A percentile compares a stretch with the other conserved stretches of the same genome.
Evolutionary conservation across 345 rosid species (phyloP).

Genomic region (Moringa oleifera): DNA sequence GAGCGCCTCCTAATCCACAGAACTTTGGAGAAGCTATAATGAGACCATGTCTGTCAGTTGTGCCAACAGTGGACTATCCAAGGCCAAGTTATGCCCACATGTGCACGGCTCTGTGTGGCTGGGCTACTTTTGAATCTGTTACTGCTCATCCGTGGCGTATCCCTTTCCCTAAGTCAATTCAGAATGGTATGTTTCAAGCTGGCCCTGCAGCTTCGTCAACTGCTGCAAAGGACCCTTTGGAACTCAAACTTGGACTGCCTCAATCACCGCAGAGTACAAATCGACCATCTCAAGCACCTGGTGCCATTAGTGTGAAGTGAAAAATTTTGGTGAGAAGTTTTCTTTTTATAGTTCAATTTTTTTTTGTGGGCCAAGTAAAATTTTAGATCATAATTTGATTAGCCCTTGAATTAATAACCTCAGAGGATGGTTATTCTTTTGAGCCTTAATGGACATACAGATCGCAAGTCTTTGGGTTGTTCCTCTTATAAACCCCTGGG

Average conservation of each 20-base stretch:
- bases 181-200: background rate
- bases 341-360: background rate
- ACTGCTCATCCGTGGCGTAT: constrained; percentile 7
- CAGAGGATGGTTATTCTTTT: too few relatives aligned
- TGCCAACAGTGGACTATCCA: background rate
- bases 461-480: too few relatives aligned
- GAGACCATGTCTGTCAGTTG: background rate
- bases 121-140: background rate
- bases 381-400: too few relatives aligned
- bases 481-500: too few relatives aligned
- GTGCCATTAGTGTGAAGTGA: constrained; percentile 16
- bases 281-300: constrained; percentile 12
- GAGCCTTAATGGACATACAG: too few relatives aligned
- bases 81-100: background rate
- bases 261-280: background rate
- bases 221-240: constrained; percentile 1
- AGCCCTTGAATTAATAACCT: too few relatives aligned
- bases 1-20: background rate
- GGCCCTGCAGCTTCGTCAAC: background rate
- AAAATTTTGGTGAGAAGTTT: background rate
- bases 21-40: background rate
- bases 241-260: constrained; percentile 14
- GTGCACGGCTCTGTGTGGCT: background rate
- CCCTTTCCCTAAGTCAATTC: background rate
- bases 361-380: background rate